These are phyloP conservation scores for Neurospora hispaniola DNA, from an alignment of 495 filamentous ascomycete species.

Conservation along the genomic window DNA sequence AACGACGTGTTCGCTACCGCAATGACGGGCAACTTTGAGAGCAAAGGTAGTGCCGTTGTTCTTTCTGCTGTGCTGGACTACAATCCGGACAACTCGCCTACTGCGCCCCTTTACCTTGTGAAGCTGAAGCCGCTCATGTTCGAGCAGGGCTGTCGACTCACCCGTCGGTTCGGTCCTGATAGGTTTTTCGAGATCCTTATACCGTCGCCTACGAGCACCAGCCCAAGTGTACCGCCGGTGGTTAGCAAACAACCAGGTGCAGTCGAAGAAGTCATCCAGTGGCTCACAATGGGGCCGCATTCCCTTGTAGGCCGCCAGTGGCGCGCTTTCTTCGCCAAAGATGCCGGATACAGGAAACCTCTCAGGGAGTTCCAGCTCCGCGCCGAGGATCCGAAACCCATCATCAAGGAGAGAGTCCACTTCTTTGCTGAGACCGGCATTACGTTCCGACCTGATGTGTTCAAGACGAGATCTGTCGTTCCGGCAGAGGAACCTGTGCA, in stretches of 20 bases:
- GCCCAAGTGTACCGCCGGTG: constrained; percentile 2
- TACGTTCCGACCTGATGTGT: constrained; percentile 15
- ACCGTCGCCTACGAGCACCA: constrained; percentile 17
- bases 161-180: constrained; percentile 37
- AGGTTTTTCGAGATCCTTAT: constrained; percentile 35
- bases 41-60: constrained; percentile 22
- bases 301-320: constrained; percentile 32
- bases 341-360: constrained; percentile 27
- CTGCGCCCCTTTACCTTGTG: constrained; percentile 27
- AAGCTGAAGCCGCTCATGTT: constrained; percentile 29
- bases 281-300: constrained; percentile 29
- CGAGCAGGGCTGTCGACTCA: constrained; percentile 32
- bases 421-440: constrained; percentile 35
- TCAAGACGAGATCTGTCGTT: background rate
- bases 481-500: constrained; percentile 8
- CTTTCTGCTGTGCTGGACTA: constrained; percentile 25
- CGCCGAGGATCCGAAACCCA: constrained; percentile 21
- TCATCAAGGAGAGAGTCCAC: constrained; percentile 30
- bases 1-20: constrained; percentile 27
- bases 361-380: constrained; percentile 21
- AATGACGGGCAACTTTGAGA: constrained; percentile 24
- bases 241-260: constrained; percentile 15
- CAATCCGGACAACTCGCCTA: constrained; percentile 13
- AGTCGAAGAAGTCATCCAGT: constrained; percentile 27
- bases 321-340: constrained; percentile 35